Evolutionary conservation across 2,329 filamentous ascomycete species (phyloP).

Genomic region (Diaporthe sp.): DNA sequence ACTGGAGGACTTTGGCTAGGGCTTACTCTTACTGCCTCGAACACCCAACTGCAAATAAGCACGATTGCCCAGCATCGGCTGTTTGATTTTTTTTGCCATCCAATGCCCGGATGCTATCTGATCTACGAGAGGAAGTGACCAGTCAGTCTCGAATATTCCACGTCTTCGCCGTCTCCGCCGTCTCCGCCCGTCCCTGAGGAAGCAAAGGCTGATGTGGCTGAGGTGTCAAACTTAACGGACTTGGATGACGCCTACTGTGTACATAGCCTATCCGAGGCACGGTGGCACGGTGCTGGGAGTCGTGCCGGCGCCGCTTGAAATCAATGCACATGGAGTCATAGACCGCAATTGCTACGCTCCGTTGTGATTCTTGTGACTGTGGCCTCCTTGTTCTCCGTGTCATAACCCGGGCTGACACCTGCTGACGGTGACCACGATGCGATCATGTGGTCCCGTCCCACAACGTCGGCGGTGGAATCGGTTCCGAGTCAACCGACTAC

Average conservation of each 20-base stretch:
- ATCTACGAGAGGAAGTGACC: not conserved
- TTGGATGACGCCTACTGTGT: slow-evolving; percentile 7
- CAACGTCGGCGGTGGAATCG: slow-evolving; percentile 8
- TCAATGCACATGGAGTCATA: slow-evolving; percentile 4
- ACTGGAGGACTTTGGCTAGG: not conserved
- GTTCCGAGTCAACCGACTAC: slow-evolving; percentile 12
- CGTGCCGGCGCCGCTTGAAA: not conserved
- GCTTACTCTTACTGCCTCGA: slow-evolving; percentile 16
- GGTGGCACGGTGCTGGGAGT: not conserved
- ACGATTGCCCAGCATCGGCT: not conserved
- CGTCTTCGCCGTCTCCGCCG: too few relatives aligned
- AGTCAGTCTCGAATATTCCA: slow-evolving; percentile 7
- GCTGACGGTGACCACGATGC: slow-evolving; percentile 1
- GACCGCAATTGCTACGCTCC: not conserved
- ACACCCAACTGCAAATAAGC: slow-evolving; percentile 1
- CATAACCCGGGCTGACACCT: not conserved
- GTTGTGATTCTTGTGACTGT: not conserved
- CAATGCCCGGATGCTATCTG: not conserved
- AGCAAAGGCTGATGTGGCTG: not conserved
- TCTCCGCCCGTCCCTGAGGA: not conserved
- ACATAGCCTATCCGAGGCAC: not conserved
- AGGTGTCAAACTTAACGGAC: not conserved
- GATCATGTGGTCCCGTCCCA: not conserved
- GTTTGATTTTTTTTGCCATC: not conserved
- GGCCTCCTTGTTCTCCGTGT: not conserved